phyloP scores from a whole-genome alignment of 1,284 basidiomycete genomes.

The Sphagnurus paluster region DNA sequence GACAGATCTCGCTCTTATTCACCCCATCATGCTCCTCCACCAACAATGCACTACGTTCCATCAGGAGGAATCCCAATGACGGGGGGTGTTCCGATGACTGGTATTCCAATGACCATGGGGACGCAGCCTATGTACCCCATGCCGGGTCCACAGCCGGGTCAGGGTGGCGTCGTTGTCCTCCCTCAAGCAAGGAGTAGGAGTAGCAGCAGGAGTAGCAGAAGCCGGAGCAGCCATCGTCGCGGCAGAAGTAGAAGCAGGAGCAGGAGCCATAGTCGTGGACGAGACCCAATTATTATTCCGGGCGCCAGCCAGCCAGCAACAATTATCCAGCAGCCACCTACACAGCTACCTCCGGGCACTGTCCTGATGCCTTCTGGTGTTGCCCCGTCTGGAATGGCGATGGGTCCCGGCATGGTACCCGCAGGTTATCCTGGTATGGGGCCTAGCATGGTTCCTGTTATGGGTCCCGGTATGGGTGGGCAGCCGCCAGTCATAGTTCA shows the following conservation, averaged over 20 bases:
- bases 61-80: too few species aligned
- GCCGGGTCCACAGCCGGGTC: too few species aligned
- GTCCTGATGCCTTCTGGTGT: background rate
- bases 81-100: too few species aligned
- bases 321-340: conserved; percentile 2
- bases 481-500: background rate
- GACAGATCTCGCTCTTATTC: conserved; percentile 13
- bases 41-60: too few species aligned
- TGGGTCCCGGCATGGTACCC: background rate
- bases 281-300: conserved; percentile 11
- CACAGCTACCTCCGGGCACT: background rate
- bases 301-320: conserved; percentile 1
- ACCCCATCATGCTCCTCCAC: background rate
- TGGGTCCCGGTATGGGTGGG: background rate
- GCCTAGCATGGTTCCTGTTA: background rate
- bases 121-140: too few species aligned
- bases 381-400: background rate
- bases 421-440: background rate
- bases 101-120: background rate
- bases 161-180: background rate
- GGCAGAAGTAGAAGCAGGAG: conserved; percentile 14
- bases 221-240: conserved; percentile 11
- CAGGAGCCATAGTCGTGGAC: conserved; percentile 11
- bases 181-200: too few species aligned
- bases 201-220: conserved; percentile 12